These are phyloP conservation scores for Holtermanniella nyarrowii DNA, from an alignment of 768 basidiomycete species.

Conservation along the genomic window DNA sequence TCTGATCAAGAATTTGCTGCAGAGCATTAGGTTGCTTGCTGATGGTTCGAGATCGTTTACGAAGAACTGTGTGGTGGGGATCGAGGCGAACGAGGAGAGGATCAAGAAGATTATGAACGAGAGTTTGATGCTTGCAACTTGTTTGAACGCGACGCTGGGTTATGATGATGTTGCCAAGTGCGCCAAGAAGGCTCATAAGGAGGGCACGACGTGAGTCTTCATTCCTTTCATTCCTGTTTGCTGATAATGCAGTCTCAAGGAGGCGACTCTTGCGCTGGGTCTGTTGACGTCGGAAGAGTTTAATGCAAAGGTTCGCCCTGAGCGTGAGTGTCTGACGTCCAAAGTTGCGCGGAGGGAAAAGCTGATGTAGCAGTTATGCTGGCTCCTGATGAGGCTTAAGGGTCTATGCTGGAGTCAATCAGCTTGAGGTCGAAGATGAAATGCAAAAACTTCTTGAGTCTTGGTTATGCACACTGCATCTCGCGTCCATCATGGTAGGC, in stretches of 20 bases:
- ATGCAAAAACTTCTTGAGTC: no score
- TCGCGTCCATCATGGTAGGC: no score
- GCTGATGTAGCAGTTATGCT: slow-evolving; percentile 33
- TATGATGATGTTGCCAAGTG: slow-evolving; percentile 99
- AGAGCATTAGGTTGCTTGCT: slow-evolving; percentile 83
- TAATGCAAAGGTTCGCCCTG: slow-evolving; percentile 62
- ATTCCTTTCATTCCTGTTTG: not conserved
- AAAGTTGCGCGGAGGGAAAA: not conserved
- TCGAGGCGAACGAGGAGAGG: slow-evolving; percentile 89
- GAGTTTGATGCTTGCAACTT: slow-evolving; percentile 94
- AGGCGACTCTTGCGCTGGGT: slow-evolving; percentile 79
- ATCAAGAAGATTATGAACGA: slow-evolving; percentile 83
- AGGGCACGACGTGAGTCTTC: slow-evolving; percentile 62
- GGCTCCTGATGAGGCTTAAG: slow-evolving; percentile 37
- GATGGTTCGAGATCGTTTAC: slow-evolving; percentile 95
- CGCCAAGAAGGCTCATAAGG: slow-evolving; percentile 99
- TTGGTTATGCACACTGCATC: no score
- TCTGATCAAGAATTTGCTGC: slow-evolving; percentile 93
- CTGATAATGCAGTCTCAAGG: slow-evolving; percentile 52
- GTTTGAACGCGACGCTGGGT: slow-evolving; percentile 87
- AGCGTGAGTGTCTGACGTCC: slow-evolving; percentile 31
- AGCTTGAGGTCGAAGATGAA: not conserved
- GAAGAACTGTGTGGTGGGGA: slow-evolving; percentile 92
- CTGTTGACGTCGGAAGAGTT: slow-evolving; percentile 83
- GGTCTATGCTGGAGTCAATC: no score